Conservation (phyloP, 1,284 basidiomycete species). For the Cystobasidium slooffiae region DNA sequence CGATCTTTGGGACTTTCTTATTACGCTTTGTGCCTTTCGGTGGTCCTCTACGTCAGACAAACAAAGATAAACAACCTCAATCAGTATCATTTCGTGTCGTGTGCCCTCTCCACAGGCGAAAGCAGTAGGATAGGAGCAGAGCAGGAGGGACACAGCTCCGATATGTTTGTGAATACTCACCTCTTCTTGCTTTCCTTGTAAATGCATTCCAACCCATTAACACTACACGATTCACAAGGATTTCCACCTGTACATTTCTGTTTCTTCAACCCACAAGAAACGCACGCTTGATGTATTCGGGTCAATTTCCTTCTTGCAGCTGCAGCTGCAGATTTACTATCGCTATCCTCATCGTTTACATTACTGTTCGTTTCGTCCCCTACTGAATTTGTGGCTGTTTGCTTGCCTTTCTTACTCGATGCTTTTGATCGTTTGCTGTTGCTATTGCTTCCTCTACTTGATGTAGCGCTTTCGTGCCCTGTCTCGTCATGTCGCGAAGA, state of each 20-base stretch:
- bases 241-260: conserved; percentile 40
- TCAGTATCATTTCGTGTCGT: not conserved
- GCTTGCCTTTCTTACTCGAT: not conserved
- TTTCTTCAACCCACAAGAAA: conserved; percentile 33
- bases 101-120: not conserved
- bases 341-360: not conserved
- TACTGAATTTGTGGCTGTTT: not conserved
- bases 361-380: not conserved
- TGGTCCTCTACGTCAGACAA: conserved; percentile 16
- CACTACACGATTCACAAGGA: conserved; percentile 26
- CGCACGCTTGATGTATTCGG: conserved; percentile 38
- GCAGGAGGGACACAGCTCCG: not conserved
- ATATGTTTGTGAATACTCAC: conserved; percentile 9
- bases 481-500: not conserved
- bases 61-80: not conserved
- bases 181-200: conserved; percentile 39
- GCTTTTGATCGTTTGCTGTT: not conserved
- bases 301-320: conserved; percentile 17
- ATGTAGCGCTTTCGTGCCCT: conserved; percentile 10
- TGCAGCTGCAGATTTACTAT: not conserved
- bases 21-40: conserved; percentile 40
- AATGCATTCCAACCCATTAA: conserved; percentile 10
- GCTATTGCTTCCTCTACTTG: conserved; percentile 14
- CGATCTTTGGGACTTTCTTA: conserved; percentile 13
- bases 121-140: not conserved